Conservation (phyloP, 1,284 basidiomycete genomes). For the Apiotrichum montevideense region DNA sequence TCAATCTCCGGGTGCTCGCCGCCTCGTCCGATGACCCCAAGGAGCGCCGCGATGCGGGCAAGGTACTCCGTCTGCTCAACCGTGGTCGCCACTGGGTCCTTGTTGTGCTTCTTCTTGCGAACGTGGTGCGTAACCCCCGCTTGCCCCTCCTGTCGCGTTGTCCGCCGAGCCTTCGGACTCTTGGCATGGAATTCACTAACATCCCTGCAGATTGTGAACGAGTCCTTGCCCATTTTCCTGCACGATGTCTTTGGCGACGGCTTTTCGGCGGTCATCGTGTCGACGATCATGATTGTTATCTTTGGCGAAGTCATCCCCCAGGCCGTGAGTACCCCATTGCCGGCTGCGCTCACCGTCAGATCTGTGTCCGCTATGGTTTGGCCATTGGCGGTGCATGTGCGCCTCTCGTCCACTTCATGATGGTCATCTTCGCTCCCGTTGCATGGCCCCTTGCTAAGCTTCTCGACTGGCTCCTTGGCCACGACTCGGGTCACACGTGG, state of each 20-base stretch:
- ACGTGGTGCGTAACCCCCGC: slow-evolving; percentile 60
- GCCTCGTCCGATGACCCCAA: slow-evolving; percentile 66
- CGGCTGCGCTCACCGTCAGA: slow-evolving; percentile 46
- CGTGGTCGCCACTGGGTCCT: slow-evolving; percentile 91
- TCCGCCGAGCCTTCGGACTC: not conserved
- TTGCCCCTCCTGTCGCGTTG: too few species aligned
- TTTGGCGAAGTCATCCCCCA: slow-evolving; percentile 77
- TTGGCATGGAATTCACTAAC: not conserved
- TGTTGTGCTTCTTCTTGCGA: slow-evolving; percentile 74
- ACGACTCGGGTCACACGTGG: slow-evolving; percentile 54
- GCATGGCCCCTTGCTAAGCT: slow-evolving; percentile 85
- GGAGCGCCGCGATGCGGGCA: slow-evolving; percentile 65
- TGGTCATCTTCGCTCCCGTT: slow-evolving; percentile 68
- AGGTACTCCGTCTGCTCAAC: slow-evolving; percentile 68
- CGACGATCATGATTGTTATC: slow-evolving; percentile 71
- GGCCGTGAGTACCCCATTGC: slow-evolving; percentile 36
- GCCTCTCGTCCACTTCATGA: slow-evolving; percentile 62
- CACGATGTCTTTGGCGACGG: slow-evolving; percentile 83
- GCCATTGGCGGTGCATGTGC: slow-evolving; percentile 88
- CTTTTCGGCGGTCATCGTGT: slow-evolving; percentile 69
- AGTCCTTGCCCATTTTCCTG: slow-evolving; percentile 83
- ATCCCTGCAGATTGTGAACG: slow-evolving; percentile 64
- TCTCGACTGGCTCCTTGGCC: slow-evolving; percentile 71
- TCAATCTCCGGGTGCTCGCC: slow-evolving; percentile 80
- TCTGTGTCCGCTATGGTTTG: slow-evolving; percentile 87